These are phyloP conservation scores for Corylus americana DNA, from an alignment of 306 rosid genomes.

Conservation along the genomic window DNA sequence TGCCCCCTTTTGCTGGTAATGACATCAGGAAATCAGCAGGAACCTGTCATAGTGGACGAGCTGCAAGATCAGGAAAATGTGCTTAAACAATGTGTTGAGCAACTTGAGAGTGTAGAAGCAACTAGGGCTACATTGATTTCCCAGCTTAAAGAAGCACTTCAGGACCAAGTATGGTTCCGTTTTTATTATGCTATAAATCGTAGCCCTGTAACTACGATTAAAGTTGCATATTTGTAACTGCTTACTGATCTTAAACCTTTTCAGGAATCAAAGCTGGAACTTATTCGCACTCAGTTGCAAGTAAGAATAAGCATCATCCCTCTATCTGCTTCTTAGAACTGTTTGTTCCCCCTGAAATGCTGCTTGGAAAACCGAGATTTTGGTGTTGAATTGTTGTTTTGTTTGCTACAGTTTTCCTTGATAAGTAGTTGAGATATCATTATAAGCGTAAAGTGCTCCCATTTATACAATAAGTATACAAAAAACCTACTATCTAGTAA, in stretches of 20 bases:
- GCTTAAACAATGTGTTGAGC: slow-evolving; percentile 56
- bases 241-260: slow-evolving; percentile 33
- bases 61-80: slow-evolving; percentile 67
- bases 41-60: slow-evolving; percentile 58
- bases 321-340: background rate
- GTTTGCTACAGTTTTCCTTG: background rate
- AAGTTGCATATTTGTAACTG: slow-evolving; percentile 18
- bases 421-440: no score
- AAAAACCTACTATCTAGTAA: no score
- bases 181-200: slow-evolving; percentile 6
- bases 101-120: slow-evolving; percentile 63
- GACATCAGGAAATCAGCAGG: slow-evolving; percentile 61
- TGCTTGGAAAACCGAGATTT: background rate
- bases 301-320: slow-evolving; percentile 48
- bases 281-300: slow-evolving; percentile 65
- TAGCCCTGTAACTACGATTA: background rate
- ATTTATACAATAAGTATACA: no score
- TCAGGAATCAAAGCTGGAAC: slow-evolving; percentile 80
- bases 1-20: background rate
- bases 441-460: no score
- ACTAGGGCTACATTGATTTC: slow-evolving; percentile 66
- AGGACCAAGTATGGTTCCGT: slow-evolving; percentile 62
- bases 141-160: slow-evolving; percentile 77
- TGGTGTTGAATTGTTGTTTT: background rate
- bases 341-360: background rate